Percentiles rank a stretch among this genome's conserved stretches.
Evolutionary conservation across 306 rosid genomes (phyloP).

Genomic region (Cucurbita ficifolia): DNA sequence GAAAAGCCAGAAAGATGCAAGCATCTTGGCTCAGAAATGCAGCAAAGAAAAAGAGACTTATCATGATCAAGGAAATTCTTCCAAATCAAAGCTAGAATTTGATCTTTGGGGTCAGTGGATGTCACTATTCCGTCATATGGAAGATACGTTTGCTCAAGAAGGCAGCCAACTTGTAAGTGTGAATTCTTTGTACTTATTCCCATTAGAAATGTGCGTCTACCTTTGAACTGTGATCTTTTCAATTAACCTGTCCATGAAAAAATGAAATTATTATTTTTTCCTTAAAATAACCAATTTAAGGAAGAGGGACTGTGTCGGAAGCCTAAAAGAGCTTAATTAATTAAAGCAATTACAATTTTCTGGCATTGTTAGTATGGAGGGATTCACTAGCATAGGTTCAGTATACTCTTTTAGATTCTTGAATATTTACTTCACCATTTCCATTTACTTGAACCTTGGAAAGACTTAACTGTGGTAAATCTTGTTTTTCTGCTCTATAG

Average conservation of each 20-base stretch:
- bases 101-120: constrained; percentile 71
- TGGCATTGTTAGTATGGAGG: not conserved
- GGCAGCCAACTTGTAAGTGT: constrained; percentile 59
- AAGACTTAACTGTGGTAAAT: not conserved
- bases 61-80: constrained; percentile 17
- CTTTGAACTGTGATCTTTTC: not conserved
- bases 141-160: constrained; percentile 43
- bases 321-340: not conserved
- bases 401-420: not conserved
- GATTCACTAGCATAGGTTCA: not conserved
- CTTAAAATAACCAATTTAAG: not conserved
- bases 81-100: constrained; percentile 33
- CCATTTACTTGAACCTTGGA: not conserved
- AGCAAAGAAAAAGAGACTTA: constrained; percentile 30
- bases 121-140: constrained; percentile 67
- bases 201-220: not conserved
- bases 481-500: constrained; percentile 27
- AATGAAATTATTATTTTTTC: not conserved
- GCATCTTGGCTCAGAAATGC: constrained; percentile 39
- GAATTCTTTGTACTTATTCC: not conserved
- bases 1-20: constrained; percentile 75
- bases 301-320: not conserved
- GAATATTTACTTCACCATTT: not conserved
- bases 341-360: not conserved
- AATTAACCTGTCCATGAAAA: not conserved